Percentiles rank a stretch among this genome's conserved stretches.
These are phyloP conservation scores for Rhazya stricta DNA, from an alignment of 257 asterid genomes.

Conservation along the genomic window DNA sequence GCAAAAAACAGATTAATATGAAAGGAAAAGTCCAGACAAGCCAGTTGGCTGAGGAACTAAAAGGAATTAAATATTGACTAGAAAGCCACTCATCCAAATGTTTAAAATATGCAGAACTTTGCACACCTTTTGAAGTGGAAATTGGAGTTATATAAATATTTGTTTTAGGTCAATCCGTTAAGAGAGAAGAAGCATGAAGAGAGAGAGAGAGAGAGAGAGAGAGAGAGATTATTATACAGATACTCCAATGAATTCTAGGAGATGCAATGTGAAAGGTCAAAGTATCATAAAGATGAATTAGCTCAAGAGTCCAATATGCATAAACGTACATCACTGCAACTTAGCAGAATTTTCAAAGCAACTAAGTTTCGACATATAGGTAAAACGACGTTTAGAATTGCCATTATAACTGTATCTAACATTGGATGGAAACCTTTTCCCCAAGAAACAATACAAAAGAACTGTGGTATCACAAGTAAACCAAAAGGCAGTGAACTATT, in stretches of 20 bases:
- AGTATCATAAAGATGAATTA: not conserved
- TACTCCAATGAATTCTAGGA: not conserved
- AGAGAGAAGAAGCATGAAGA: not conserved
- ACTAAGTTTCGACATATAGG: not conserved
- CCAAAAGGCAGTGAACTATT: slow-evolving; percentile 14
- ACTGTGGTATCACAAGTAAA: not conserved
- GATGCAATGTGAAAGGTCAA: not conserved
- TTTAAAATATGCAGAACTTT: not conserved
- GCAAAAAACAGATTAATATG: not conserved
- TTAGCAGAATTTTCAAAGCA: not conserved
- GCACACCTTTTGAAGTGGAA: not conserved
- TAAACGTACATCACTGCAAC: not conserved
- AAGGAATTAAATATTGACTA: not conserved
- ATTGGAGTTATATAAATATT: not conserved
- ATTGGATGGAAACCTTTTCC: not conserved
- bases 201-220: not conserved
- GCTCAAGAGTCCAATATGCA: not conserved
- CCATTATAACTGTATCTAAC: not conserved
- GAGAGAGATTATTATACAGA: not conserved
- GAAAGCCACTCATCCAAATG: not conserved
- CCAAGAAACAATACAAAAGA: slow-evolving; percentile 6
- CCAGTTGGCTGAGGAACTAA: not conserved
- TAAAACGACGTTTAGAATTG: not conserved
- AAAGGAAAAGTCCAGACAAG: not conserved
- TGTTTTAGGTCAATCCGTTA: not conserved